Evolutionary conservation across 2,329 filamentous ascomycete genomes (phyloP).

Genomic region (Chaetomium sp.): DNA sequence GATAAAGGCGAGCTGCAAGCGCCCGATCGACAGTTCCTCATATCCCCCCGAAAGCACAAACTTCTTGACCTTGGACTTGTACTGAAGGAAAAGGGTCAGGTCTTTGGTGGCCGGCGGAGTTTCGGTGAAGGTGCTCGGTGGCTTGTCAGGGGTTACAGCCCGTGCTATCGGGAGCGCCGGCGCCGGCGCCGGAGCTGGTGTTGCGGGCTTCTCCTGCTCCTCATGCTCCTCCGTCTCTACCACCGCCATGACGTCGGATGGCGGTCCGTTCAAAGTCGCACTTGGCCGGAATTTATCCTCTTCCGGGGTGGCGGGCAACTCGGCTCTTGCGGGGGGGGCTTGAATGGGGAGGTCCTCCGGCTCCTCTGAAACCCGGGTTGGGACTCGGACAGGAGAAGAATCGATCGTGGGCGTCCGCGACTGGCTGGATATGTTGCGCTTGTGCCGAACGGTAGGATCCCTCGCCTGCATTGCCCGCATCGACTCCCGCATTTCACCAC

Average conservation of each 20-base stretch:
- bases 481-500: conserved; percentile 78
- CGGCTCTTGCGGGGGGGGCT: conserved; percentile 36
- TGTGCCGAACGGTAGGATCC: conserved; percentile 53
- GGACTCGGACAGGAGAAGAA: conserved; percentile 62
- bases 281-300: conserved; percentile 65
- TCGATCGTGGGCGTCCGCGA: conserved; percentile 50
- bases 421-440: conserved; percentile 51
- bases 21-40: conserved; percentile 80
- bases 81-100: conserved; percentile 90
- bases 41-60: conserved; percentile 85
- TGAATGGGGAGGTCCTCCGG: conserved; percentile 39
- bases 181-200: conserved; percentile 16
- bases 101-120: conserved; percentile 77
- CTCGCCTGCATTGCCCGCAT: conserved; percentile 67
- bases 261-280: conserved; percentile 61
- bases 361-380: conserved; percentile 66
- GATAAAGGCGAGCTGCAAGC: conserved; percentile 93
- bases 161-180: conserved; percentile 19
- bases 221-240: conserved; percentile 38
- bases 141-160: conserved; percentile 47
- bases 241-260: conserved; percentile 52
- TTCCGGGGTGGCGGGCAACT: conserved; percentile 56
- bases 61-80: conserved; percentile 97
- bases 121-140: conserved; percentile 60
- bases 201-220: conserved; percentile 26